Conservation (phyloP, 2,329 filamentous ascomycete genomes). For the Mycocentrospora acerina region DNA sequence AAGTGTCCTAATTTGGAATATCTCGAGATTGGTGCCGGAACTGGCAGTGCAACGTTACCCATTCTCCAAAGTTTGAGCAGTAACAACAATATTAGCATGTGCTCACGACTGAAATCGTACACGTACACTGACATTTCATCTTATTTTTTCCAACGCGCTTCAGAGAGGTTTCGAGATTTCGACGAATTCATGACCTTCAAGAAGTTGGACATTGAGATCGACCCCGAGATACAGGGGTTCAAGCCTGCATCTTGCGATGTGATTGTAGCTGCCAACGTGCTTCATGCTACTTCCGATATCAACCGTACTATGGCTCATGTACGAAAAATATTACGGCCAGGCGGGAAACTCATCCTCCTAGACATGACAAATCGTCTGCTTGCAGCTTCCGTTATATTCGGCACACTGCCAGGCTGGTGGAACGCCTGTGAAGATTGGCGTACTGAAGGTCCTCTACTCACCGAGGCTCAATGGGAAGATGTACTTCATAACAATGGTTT, state of each 20-base stretch:
- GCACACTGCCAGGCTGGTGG: slow-evolving; percentile 30
- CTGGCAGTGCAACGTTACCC: slow-evolving; percentile 11
- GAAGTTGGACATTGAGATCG: slow-evolving; percentile 25
- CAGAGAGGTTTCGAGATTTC: slow-evolving; percentile 7
- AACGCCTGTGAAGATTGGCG: slow-evolving; percentile 4
- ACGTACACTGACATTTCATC: slow-evolving; percentile 22
- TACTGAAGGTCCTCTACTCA: neutral
- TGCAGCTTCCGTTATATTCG: slow-evolving; percentile 21
- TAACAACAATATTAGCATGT: no score
- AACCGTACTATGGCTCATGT: slow-evolving; percentile 20
- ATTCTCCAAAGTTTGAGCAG: no score
- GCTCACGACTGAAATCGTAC: neutral
- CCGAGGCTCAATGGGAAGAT: slow-evolving; percentile 1
- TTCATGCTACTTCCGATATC: slow-evolving; percentile 27
- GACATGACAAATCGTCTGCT: slow-evolving; percentile 35
- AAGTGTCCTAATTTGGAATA: slow-evolving; percentile 15
- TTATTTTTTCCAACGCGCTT: slow-evolving; percentile 16
- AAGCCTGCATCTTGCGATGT: slow-evolving; percentile 21
- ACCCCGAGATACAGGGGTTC: slow-evolving; percentile 21
- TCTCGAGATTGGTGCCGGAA: slow-evolving; percentile 20
- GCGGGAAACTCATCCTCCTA: slow-evolving; percentile 49
- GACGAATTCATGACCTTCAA: slow-evolving; percentile 13
- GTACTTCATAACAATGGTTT: slow-evolving; percentile 3
- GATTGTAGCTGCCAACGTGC: slow-evolving; percentile 39
- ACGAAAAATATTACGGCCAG: slow-evolving; percentile 37